phyloP scores from a whole-genome alignment of 805 yeast species.

The Starmera dryadoides region DNA sequence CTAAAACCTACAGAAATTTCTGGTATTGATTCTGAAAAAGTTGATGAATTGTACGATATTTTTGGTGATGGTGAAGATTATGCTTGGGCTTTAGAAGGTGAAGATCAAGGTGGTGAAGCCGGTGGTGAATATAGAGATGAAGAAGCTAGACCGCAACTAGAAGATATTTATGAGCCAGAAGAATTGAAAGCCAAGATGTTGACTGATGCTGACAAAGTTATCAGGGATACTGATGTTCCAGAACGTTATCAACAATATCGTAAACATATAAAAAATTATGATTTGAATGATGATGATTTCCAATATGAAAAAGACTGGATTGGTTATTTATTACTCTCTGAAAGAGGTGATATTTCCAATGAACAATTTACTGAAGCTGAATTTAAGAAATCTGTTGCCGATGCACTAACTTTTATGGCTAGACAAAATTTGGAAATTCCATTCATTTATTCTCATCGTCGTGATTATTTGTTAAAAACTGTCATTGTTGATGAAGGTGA shows the following conservation, averaged over 20 bases:
- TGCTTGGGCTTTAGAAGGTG: conserved; percentile 96
- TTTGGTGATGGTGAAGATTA: conserved; percentile 97
- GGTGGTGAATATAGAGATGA: conserved; percentile 32
- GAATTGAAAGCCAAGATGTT: conserved; percentile 87
- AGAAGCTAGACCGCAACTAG: conserved; percentile 45
- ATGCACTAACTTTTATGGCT: conserved; percentile 63
- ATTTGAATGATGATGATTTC: conserved; percentile 63
- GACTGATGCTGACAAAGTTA: conserved; percentile 85
- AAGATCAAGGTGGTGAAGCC: conserved; percentile 52
- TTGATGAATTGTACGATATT: conserved; percentile 88
- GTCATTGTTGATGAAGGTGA: conserved; percentile 38
- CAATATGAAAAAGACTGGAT: conserved; percentile 76
- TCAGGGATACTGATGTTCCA: conserved; percentile 83
- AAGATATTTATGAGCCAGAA: conserved; percentile 90
- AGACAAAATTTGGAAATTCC: conserved; percentile 87
- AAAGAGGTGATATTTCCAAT: conserved; percentile 37
- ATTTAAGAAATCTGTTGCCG: conserved; percentile 63
- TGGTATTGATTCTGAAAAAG: conserved; percentile 76
- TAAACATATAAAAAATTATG: conserved; percentile 53
- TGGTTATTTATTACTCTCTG: conserved; percentile 50
- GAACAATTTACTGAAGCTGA: conserved; percentile 35
- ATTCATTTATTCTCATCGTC: conserved; percentile 89
- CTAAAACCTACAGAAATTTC: conserved; percentile 50
- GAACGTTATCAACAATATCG: conserved; percentile 85
- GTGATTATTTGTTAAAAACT: conserved; percentile 71